Conservation (phyloP, 345 rosid species). For the Sisymbrium altissimum region DNA sequence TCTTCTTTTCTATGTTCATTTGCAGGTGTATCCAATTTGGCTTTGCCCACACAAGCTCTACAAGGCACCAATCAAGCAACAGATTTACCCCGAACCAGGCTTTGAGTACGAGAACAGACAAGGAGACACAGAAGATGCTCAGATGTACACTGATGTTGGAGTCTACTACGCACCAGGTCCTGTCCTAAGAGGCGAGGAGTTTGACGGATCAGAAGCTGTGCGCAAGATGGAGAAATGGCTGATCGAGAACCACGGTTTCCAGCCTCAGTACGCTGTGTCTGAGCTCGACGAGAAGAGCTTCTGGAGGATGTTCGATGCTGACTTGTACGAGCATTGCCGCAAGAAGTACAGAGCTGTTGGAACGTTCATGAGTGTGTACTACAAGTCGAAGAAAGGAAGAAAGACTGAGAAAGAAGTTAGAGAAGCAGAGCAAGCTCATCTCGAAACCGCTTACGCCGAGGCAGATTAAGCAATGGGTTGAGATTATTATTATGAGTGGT, state of each 20-base stretch:
- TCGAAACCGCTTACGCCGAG: constrained; percentile 51
- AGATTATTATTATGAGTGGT: not conserved
- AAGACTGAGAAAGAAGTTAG: constrained; percentile 98
- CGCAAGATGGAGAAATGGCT: constrained; percentile 88
- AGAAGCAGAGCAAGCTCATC: constrained; percentile 86
- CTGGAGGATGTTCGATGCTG: constrained; percentile 97
- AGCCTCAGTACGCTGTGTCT: constrained; percentile 96
- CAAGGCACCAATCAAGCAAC: constrained; percentile 86
- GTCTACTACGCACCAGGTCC: constrained; percentile 96
- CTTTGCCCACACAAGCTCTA: constrained; percentile 88
- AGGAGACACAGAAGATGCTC: constrained; percentile 89
- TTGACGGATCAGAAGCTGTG: constrained; percentile 84
- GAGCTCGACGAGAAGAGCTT: constrained; percentile 84
- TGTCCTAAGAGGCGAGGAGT: constrained; percentile 86
- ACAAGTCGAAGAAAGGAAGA: constrained; percentile 97
- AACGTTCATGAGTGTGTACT: constrained; percentile 96
- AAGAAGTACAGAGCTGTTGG: constrained; percentile 89
- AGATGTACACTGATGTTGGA: constrained; percentile 96
- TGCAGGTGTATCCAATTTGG: constrained; percentile 92
- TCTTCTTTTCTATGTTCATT: not conserved
- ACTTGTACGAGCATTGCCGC: constrained; percentile 78
- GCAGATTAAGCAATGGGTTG: constrained; percentile 21
- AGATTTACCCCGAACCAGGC: constrained; percentile 91
- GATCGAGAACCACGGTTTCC: constrained; percentile 89
- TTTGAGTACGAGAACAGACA: constrained; percentile 83